phyloP scores from a whole-genome alignment of 2,329 filamentous ascomycete species.

The Cladosporium cucumerinum region DNA sequence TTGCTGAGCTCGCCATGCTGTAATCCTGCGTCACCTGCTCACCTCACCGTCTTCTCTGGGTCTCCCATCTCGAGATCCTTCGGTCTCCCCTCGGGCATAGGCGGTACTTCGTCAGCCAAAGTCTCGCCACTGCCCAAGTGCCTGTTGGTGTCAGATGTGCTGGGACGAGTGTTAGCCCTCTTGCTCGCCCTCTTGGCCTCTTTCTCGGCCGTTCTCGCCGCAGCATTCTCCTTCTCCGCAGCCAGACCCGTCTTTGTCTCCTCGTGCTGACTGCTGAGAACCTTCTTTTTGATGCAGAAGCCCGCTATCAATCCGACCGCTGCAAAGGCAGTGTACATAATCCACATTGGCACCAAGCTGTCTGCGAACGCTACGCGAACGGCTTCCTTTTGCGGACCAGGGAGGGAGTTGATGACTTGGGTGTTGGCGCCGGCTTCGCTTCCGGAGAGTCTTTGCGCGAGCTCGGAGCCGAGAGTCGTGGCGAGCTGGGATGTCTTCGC shows the following conservation, averaged over 20 bases:
- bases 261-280: constrained; percentile 42
- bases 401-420: constrained; percentile 53
- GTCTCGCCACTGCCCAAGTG: constrained; percentile 5
- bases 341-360: constrained; percentile 48
- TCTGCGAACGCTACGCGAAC: constrained; percentile 44
- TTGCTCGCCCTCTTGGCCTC: constrained; percentile 24
- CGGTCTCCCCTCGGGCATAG: constrained; percentile 2
- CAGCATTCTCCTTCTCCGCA: constrained; percentile 39
- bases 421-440: constrained; percentile 60
- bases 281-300: constrained; percentile 42
- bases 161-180: background rate
- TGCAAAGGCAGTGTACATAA: constrained; percentile 45
- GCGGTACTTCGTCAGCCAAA: constrained; percentile 8
- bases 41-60: background rate
- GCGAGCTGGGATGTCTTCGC: constrained; percentile 50
- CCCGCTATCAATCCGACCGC: constrained; percentile 39
- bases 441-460: constrained; percentile 56
- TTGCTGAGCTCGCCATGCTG: background rate
- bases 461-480: constrained; percentile 49
- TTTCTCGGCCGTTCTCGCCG: constrained; percentile 26
- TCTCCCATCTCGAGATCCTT: constrained; percentile 15
- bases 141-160: background rate
- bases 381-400: constrained; percentile 42
- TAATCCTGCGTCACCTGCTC: background rate
- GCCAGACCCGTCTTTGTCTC: constrained; percentile 51